phyloP scores from a whole-genome alignment of 2,329 filamentous ascomycete species.

The Penicillium sp. region DNA sequence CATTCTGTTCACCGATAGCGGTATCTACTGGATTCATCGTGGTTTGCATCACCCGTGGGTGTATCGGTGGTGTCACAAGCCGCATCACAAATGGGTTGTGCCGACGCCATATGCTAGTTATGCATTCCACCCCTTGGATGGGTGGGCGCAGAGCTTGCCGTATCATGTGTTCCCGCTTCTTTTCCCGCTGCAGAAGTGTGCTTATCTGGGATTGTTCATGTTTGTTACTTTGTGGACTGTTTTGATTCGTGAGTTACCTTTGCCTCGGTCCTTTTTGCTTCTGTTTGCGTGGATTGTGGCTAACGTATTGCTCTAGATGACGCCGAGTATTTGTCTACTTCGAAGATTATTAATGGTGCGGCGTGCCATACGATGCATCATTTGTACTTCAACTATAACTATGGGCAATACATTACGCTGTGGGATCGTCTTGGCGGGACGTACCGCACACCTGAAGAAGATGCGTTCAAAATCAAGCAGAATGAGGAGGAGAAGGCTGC shows the following conservation, averaged over 20 bases:
- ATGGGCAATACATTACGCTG: conserved; percentile 88
- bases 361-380: conserved; percentile 95
- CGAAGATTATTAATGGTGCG: conserved; percentile 77
- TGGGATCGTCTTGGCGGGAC: conserved; percentile 88
- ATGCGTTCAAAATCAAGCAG: conserved; percentile 15
- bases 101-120: conserved; percentile 88
- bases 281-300: neutral
- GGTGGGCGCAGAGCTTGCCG: conserved; percentile 80
- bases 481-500: neutral
- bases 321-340: conserved; percentile 87
- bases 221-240: conserved; percentile 98
- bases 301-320: conserved; percentile 57
- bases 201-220: conserved; percentile 79
- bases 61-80: conserved; percentile 91
- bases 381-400: conserved; percentile 85
- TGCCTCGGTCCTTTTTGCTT: neutral
- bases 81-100: conserved; percentile 99
- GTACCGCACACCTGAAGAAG: conserved; percentile 23
- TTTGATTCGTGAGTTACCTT: conserved; percentile 62
- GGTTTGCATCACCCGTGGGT: conserved; percentile 73
- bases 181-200: conserved; percentile 87
- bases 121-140: conserved; percentile 92
- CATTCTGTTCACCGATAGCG: conserved; percentile 80
- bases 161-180: conserved; percentile 92
- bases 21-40: conserved; percentile 89